A percentile compares a stretch with the other conserved stretches of the same genome.
Evolutionary conservation across 495 filamentous ascomycete species (phyloP).

Genomic region (Penicillium turbatum): DNA sequence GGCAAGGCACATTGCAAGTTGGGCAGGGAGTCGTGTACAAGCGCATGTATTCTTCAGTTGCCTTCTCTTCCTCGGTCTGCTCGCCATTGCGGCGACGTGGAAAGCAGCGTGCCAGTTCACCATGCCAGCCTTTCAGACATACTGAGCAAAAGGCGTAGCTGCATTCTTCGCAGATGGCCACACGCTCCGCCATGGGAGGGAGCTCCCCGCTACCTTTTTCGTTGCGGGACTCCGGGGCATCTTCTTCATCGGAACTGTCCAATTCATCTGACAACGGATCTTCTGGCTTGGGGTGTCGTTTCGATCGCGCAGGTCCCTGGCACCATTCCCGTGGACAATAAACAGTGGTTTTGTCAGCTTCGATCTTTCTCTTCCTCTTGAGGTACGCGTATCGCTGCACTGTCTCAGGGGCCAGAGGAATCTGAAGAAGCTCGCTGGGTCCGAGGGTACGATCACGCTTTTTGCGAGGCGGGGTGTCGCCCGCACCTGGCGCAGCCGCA

Average conservation of each 20-base stretch:
- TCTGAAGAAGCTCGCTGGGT: conserved; percentile 84
- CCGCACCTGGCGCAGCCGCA: conserved; percentile 11
- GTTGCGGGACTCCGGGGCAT: conserved; percentile 35
- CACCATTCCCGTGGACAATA: conserved; percentile 95
- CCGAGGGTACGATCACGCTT: conserved; percentile 62
- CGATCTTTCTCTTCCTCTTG: conserved; percentile 86
- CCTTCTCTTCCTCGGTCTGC: conserved; percentile 70
- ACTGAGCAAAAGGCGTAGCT: conserved; percentile 84
- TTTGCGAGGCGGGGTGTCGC: conserved; percentile 32
- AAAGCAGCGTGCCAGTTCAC: conserved; percentile 65
- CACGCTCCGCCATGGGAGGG: conserved; percentile 52
- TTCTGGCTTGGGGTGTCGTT: conserved; percentile 66
- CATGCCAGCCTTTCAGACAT: conserved; percentile 80
- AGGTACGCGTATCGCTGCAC: conserved; percentile 84
- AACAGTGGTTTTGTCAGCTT: conserved; percentile 86
- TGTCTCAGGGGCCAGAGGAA: conserved; percentile 65
- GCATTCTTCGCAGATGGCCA: conserved; percentile 86
- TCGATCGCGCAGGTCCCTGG: conserved; percentile 79
- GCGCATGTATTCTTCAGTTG: conserved; percentile 74
- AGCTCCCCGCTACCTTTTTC: neutral
- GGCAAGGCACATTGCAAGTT: conserved; percentile 77
- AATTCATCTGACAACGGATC: conserved; percentile 48
- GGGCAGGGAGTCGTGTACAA: conserved; percentile 83
- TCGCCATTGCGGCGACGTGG: conserved; percentile 59
- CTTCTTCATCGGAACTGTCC: conserved; percentile 46